Evolutionary conservation across 208 protist genomes (phyloP).

Genomic region (Acanthamoeba culbertsoni): DNA sequence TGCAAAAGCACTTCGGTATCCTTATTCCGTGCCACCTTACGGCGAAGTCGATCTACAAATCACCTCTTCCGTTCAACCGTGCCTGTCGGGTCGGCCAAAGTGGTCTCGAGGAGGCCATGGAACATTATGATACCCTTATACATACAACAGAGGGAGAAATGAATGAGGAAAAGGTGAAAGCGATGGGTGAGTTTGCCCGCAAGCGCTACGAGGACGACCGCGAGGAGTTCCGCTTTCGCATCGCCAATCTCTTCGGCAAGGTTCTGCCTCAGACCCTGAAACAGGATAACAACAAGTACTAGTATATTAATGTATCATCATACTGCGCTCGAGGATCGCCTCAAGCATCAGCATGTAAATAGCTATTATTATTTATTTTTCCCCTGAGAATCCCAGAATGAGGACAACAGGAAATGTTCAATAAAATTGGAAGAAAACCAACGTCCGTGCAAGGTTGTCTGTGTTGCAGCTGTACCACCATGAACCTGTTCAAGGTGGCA

Average conservation of each 20-base stretch:
- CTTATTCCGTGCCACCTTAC: neutral
- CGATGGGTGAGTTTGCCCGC: neutral
- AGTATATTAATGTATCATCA: too few relatives aligned
- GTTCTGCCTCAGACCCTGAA: neutral
- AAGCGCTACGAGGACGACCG: neutral
- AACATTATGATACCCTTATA: neutral
- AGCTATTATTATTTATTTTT: too few relatives aligned
- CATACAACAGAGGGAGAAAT: neutral
- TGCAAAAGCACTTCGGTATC: neutral
- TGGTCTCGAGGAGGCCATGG: neutral
- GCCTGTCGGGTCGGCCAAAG: neutral
- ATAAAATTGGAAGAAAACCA: neutral
- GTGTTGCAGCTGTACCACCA: neutral
- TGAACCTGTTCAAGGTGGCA: slow-evolving; percentile 22
- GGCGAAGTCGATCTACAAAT: neutral
- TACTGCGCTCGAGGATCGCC: too few relatives aligned
- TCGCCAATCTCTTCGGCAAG: neutral
- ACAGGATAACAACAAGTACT: too few relatives aligned
- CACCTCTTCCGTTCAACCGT: neutral
- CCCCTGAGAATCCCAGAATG: too few relatives aligned
- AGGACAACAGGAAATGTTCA: neutral
- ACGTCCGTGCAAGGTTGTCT: too few relatives aligned
- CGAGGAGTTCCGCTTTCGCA: neutral
- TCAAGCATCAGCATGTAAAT: too few relatives aligned
- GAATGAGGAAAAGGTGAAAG: neutral